Conservation (phyloP, 106 monocot genomes). For the Allium fistulosum region DNA sequence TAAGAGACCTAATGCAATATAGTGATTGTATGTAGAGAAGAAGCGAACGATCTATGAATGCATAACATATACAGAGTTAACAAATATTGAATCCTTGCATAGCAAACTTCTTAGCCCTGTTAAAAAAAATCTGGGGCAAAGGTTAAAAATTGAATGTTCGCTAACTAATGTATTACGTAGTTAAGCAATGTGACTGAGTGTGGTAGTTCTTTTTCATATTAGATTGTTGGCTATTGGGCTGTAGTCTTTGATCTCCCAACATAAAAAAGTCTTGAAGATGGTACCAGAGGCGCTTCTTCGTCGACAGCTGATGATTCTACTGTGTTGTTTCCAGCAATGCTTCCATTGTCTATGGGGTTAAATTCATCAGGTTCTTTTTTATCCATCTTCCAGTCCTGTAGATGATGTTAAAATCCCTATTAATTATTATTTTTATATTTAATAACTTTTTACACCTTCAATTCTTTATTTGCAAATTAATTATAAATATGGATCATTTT, state of each 20-base stretch:
- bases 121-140: too few species aligned
- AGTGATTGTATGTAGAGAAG: too few species aligned
- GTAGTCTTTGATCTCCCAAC: conserved; percentile 4
- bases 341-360: background rate
- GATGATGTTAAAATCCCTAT: background rate
- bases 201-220: too few species aligned
- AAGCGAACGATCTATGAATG: too few species aligned
- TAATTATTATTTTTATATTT: background rate
- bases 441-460: background rate
- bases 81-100: too few species aligned
- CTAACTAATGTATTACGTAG: too few species aligned
- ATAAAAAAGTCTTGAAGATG: conserved; percentile 8
- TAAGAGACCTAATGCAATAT: too few species aligned
- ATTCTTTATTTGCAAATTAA: background rate
- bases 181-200: too few species aligned
- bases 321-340: conserved; percentile 1
- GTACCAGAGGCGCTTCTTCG: conserved; percentile 64
- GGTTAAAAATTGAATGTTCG: too few species aligned
- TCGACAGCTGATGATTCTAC: conserved; percentile 21
- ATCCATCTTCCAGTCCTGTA: conserved; percentile 65
- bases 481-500: too few species aligned
- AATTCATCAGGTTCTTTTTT: conserved; percentile 46
- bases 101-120: too few species aligned
- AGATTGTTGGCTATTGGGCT: background rate
- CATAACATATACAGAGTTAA: too few species aligned